phyloP scores from a whole-genome alignment of 768 basidiomycete species.

The Roridomyces roridus region DNA sequence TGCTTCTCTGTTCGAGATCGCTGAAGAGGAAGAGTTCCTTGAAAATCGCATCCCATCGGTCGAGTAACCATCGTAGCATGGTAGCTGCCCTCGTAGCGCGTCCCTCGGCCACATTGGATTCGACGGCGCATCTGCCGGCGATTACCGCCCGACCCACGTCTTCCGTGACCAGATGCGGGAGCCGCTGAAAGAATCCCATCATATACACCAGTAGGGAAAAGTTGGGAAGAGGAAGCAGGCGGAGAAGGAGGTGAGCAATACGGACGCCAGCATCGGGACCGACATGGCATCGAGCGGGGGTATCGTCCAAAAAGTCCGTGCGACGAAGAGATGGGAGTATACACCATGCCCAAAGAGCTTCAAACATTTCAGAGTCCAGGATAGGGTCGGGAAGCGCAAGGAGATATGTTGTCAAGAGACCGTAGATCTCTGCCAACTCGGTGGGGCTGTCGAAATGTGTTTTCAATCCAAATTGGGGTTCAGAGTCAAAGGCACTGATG shows the following conservation, averaged over 20 bases:
- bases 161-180: constrained; percentile 37
- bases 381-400: constrained; percentile 48
- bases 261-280: constrained; percentile 28
- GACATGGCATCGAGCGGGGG: constrained; percentile 15
- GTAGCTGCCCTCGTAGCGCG: constrained; percentile 27
- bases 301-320: constrained; percentile 26
- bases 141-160: constrained; percentile 43
- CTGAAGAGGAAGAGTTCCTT: constrained; percentile 37
- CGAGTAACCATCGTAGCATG: constrained; percentile 43
- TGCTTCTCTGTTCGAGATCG: not conserved
- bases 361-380: constrained; percentile 39
- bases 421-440: constrained; percentile 47
- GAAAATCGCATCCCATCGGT: constrained; percentile 40
- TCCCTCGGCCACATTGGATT: constrained; percentile 13
- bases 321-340: constrained; percentile 29
- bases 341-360: constrained; percentile 44
- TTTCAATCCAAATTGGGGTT: constrained; percentile 33
- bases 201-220: constrained; percentile 51
- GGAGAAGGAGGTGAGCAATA: constrained; percentile 43
- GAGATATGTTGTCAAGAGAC: constrained; percentile 46
- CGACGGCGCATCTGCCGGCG: constrained; percentile 29
- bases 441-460: constrained; percentile 40
- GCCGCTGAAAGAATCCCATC: constrained; percentile 51
- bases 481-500: constrained; percentile 43
- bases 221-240: constrained; percentile 49